A percentile compares a stretch with the other conserved stretches of the same genome.
Evolutionary conservation across 148 eudicot genomes (phyloP).

Genomic region (Oxyria digyna): DNA sequence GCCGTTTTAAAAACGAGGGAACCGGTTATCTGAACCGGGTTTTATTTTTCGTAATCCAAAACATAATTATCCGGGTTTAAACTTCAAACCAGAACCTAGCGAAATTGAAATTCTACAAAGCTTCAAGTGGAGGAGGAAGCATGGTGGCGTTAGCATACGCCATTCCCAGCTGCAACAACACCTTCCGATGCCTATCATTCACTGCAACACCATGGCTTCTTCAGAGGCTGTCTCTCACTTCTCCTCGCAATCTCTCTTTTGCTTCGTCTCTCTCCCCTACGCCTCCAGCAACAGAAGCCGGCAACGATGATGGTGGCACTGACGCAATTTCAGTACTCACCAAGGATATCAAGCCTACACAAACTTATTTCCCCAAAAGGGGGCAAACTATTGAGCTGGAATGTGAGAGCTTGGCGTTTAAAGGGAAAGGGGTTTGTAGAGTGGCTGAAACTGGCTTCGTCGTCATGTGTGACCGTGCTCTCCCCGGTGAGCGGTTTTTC

Average conservation of each 20-base stretch:
- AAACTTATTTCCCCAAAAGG: conserved; percentile 63
- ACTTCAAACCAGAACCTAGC: no score
- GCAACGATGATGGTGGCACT: not conserved
- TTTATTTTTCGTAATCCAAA: no score
- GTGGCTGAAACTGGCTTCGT: conserved; percentile 69
- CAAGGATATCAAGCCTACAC: not conserved
- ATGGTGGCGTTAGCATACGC: conserved; percentile 18
- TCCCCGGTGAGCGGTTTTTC: conserved; percentile 84
- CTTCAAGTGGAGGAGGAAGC: not conserved
- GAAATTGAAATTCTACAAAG: not conserved
- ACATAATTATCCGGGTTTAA: no score
- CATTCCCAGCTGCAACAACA: conserved; percentile 11
- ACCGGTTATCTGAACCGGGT: not conserved
- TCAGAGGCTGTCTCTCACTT: conserved; percentile 17
- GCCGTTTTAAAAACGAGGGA: not conserved
- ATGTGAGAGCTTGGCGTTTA: conserved; percentile 68
- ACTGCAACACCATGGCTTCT: conserved; percentile 29
- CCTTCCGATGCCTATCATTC: conserved; percentile 23
- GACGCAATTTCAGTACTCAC: conserved; percentile 8
- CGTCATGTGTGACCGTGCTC: conserved; percentile 86
- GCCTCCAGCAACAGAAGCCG: not conserved
- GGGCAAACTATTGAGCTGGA: conserved; percentile 70
- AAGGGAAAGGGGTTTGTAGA: conserved; percentile 81
- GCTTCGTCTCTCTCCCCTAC: conserved; percentile 7
- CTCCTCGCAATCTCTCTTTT: conserved; percentile 11